Evolutionary conservation across 1,284 basidiomycete species (phyloP).

Genomic region (Trichosporon sp.): DNA sequence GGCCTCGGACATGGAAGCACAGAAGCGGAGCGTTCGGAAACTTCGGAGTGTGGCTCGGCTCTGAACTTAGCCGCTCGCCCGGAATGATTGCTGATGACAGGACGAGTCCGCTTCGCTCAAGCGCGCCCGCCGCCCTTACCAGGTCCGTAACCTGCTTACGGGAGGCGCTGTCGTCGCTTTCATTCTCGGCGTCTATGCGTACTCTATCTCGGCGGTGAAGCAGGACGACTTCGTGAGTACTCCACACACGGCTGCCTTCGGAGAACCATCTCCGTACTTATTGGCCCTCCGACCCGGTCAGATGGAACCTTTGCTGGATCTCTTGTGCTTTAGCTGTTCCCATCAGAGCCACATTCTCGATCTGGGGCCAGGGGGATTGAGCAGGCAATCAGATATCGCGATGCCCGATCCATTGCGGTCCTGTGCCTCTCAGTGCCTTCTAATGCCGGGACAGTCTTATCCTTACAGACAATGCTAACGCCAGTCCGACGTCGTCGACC

Average conservation of each 20-base stretch:
- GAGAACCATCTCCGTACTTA: too few species aligned
- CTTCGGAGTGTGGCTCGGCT: too few species aligned
- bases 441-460: neutral
- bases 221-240: constrained; percentile 75
- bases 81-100: constrained; percentile 49
- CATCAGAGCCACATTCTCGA: too few species aligned
- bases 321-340: too few species aligned
- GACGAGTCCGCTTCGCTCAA: constrained; percentile 76
- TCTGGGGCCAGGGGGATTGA: too few species aligned
- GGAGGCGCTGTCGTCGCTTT: constrained; percentile 69
- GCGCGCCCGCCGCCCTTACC: constrained; percentile 80
- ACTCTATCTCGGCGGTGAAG: constrained; percentile 87
- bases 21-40: too few species aligned
- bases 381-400: neutral
- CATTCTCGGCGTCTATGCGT: constrained; percentile 77
- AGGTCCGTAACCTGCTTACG: constrained; percentile 69
- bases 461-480: neutral
- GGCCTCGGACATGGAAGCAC: too few species aligned
- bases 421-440: neutral
- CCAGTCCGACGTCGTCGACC: constrained; percentile 47
- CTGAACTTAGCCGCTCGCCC: too few species aligned
- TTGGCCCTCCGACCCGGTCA: too few species aligned
- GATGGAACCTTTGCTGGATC: too few species aligned
- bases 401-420: neutral
- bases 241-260: neutral